Percentiles rank a stretch among this genome's conserved stretches.
Evolutionary conservation across 345 rosid genomes (phyloP).

Genomic region (Lenwebbia sp.): DNA sequence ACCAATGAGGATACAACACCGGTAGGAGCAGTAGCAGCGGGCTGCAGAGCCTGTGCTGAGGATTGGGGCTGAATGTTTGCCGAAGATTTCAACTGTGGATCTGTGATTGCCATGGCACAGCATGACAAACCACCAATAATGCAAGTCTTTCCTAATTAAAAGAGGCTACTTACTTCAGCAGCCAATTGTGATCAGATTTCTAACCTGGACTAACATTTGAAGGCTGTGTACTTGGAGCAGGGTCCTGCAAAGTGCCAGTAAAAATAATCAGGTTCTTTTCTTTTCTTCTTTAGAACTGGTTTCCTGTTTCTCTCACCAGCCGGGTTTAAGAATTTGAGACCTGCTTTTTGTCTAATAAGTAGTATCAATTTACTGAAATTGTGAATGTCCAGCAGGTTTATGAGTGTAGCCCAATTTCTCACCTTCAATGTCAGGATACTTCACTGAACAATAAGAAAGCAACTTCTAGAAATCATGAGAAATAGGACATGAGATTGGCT

Average conservation of each 20-base stretch:
- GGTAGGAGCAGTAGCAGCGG: slow-evolving; percentile 39
- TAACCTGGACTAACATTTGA: slow-evolving; percentile 47
- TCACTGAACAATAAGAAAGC: background rate
- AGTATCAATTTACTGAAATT: background rate
- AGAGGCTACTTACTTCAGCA: background rate
- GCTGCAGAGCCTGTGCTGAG: slow-evolving; percentile 43
- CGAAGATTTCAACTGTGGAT: slow-evolving; percentile 36
- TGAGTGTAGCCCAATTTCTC: background rate
- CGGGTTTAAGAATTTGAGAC: background rate
- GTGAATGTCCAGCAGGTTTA: background rate
- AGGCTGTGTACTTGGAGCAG: slow-evolving; percentile 61
- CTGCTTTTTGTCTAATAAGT: background rate
- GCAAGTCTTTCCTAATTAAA: background rate
- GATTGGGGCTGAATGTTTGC: slow-evolving; percentile 46
- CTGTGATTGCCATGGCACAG: slow-evolving; percentile 16
- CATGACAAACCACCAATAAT: background rate
- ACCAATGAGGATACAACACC: slow-evolving; percentile 24
- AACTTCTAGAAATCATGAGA: background rate
- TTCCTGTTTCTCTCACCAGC: background rate
- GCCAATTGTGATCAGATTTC: background rate
- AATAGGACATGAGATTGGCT: slow-evolving; percentile 6
- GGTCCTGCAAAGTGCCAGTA: slow-evolving; percentile 43
- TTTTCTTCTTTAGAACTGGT: background rate
- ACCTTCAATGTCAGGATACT: background rate
- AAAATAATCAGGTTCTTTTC: background rate